Base-by-base conservation (phyloP, 768 basidiomycete species). In the Leccinum fibrillosum region DNA sequence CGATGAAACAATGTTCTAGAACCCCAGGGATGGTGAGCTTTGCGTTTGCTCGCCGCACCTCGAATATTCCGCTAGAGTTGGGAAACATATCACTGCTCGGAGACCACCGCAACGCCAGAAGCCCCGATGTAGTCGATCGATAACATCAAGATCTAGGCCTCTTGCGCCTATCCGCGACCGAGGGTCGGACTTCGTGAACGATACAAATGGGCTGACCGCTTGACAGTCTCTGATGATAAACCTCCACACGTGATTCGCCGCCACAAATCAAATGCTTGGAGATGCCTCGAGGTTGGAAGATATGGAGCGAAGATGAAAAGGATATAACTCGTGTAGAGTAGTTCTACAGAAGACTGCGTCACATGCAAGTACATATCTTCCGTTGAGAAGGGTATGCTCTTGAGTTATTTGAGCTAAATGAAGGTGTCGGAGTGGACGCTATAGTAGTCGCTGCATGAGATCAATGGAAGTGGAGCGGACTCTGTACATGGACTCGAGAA, bases 391-490 rank as follows among this genome's bases (percentile, higher is more conserved):
- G 67, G 65, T 6, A 79, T 72, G 56, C 76, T 76, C 4, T 66
- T 61, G 12, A 74, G 73, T 13, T 68, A 66, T 57, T 73, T 76
- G 66, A 80, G 69, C 5, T 71, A 81, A 58, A 74, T 74, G 67
- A 85, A 84, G 26, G 68, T 62, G 17, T 72, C 72, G 5, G 73
- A 72, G 64, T 78, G 79, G 61, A 80, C 77, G 53, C 77, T 74
- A 63, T 79, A 83, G 56, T 79, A 83, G 56, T 83, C 82, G 63
- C 85, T 85, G 71, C 83, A 86, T 32, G 81, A 80, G 78, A 85
- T 82, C 19, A 86, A 72, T 26, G 77, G 76, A 48, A 87, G 69
- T 44, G 9, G 19, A 47, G 28, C 21, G 5, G 76, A 78, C 66
- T 83, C 15, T 44, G 85, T 77, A 21, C 64, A 64, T 7, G 68